Base-by-base conservation (phyloP, 176 grass and related monocot species). In the Oryza nivara region DNA sequence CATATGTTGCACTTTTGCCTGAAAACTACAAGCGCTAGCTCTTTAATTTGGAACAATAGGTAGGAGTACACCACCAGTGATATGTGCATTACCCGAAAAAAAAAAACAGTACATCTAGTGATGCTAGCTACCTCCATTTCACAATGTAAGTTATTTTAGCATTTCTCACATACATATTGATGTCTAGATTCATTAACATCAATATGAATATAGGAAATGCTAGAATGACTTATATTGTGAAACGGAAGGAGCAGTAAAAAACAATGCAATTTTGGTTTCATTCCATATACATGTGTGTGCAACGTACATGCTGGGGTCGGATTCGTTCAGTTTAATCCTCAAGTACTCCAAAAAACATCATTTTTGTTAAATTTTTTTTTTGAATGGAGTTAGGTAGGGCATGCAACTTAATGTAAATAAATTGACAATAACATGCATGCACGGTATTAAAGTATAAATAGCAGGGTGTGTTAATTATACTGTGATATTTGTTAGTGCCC, bases 1-100 rank as follows among this genome's bases (percentile, higher is more conserved):
- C 56, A 58, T 41, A 85, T 85, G 67, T 5, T 67, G 48, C 68
- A 54, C 32, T 84, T 56, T n/a, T 63, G 22, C 16, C 67, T 40
- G 20, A 74, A 74, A 60, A 81, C 16, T 64, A 64, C 3, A 28
- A 56, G 35, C 3, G 35, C 35, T 36, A 11, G 51, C 12, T 19
- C 72, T 45, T 0, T 56, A 56, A 56, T 49, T 56, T 64, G 38
- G 19, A 77, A 71, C 19, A 68, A 87, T 58, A 22, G 32, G 28
- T 26, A 1, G 26, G 26, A 26, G 26, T 36, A 46, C 3, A 73
- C 51, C 65, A 61, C 43, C 20, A 72, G 35, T 72, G 3, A 82
- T 36, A 48, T 58, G 68, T 81, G 12, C 6, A 48, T 68, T 45
- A 36, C 38, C 30, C 30, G 2, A 82, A 36, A 36, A 36, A 36